Evolutionary conservation across 441 rosid genomes (phyloP).

Genomic region (Biscutella laevigata): DNA sequence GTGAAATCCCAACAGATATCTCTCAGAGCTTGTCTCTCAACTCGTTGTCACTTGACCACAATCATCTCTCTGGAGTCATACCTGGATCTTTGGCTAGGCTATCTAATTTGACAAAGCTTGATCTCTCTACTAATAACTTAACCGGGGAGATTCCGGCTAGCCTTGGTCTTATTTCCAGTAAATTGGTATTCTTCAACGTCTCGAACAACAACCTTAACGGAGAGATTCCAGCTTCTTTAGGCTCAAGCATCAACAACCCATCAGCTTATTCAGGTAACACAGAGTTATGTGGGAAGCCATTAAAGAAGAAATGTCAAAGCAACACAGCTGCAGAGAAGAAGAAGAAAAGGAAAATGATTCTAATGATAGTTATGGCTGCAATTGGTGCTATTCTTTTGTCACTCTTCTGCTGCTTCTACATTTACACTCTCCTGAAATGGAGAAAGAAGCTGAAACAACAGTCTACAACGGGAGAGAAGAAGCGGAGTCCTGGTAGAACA

Average conservation of each 20-base stretch:
- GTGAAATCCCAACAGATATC: constrained; percentile 53
- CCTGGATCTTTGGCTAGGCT: constrained; percentile 49
- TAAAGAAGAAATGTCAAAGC: constrained; percentile 41
- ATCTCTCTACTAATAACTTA: constrained; percentile 76
- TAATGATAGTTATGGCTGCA: constrained; percentile 49
- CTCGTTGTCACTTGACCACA: constrained; percentile 47
- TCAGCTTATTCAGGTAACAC: constrained; percentile 51
- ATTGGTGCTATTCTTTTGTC: constrained; percentile 53
- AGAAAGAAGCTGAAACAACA: constrained; percentile 60
- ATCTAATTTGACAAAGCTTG: constrained; percentile 48
- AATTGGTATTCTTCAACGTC: constrained; percentile 61
- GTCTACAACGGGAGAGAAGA: constrained; percentile 73
- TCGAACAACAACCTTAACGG: constrained; percentile 69
- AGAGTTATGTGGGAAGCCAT: constrained; percentile 70
- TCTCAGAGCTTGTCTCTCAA: constrained; percentile 42
- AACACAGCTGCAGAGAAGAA: constrained; percentile 23
- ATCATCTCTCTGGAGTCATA: constrained; percentile 64
- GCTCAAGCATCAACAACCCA: constrained; percentile 53
- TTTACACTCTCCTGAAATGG: constrained; percentile 76
- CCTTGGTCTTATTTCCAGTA: constrained; percentile 34
- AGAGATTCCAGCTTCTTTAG: constrained; percentile 53
- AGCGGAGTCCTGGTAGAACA: constrained; percentile 75
- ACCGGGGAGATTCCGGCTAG: constrained; percentile 64
- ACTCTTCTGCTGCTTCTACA: constrained; percentile 78
- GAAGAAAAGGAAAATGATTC: constrained; percentile 48